Percentiles rank a stretch among this genome's conserved stretches.
Conservation (phyloP, 1,284 basidiomycete species). For the Stygiomarasmius scandens region DNA sequence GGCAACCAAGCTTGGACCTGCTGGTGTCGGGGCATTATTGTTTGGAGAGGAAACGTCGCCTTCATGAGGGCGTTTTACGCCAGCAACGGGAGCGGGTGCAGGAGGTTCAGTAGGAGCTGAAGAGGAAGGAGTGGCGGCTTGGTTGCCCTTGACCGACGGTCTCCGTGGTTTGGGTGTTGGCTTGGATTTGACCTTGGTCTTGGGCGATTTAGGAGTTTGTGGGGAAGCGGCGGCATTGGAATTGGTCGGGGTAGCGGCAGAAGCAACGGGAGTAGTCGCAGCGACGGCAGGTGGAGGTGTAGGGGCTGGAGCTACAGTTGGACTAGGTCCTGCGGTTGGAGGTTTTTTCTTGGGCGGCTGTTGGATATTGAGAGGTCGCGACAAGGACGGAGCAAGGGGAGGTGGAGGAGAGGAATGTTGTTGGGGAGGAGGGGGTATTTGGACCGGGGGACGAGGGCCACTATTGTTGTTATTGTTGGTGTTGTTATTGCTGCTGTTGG, state of each 20-base stretch:
- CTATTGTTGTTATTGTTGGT: background rate
- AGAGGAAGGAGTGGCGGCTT: constrained; percentile 22
- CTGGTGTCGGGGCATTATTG: constrained; percentile 3
- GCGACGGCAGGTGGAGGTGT: constrained; percentile 35
- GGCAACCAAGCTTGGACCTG: constrained; percentile 28
- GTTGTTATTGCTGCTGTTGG: background rate
- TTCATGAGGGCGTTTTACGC: constrained; percentile 60
- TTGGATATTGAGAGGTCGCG: constrained; percentile 24
- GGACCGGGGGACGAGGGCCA: constrained; percentile 1
- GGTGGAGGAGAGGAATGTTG: constrained; percentile 13
- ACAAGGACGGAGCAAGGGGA: constrained; percentile 21
- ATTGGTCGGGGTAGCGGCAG: constrained; percentile 53
- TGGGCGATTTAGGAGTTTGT: constrained; percentile 56
- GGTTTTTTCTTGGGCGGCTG: constrained; percentile 35
- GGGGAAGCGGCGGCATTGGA: constrained; percentile 44
- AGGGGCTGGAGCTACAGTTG: constrained; percentile 33
- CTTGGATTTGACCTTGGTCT: constrained; percentile 44
- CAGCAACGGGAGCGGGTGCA: constrained; percentile 25
- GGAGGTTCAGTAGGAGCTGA: constrained; percentile 25
- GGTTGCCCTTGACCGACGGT: constrained; percentile 37
- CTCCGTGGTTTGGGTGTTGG: constrained; percentile 44
- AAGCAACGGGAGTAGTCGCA: constrained; percentile 56
- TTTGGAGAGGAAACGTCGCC: constrained; percentile 35
- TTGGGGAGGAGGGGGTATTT: constrained; percentile 4
- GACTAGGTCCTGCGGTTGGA: constrained; percentile 19